Percentiles rank a stretch among this genome's conserved stretches.
Conservation (phyloP, 331 rosid species). For the Stylosanthes scabra region DNA sequence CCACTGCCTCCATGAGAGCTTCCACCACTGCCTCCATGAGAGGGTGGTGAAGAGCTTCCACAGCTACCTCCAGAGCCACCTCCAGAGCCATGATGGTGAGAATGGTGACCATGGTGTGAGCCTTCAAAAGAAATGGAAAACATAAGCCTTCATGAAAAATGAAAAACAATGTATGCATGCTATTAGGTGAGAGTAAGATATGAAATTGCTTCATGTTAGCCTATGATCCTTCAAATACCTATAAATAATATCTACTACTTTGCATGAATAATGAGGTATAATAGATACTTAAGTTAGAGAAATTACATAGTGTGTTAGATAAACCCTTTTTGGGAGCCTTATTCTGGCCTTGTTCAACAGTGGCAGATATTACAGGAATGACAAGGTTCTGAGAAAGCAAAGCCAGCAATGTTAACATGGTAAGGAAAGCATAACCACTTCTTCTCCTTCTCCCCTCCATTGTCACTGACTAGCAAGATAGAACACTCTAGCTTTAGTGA, state of each 20-base stretch:
- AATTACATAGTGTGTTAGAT: conserved; percentile 43
- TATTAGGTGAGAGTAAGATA: conserved; percentile 16
- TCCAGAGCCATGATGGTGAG: conserved; percentile 41
- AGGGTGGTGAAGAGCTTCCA: conserved; percentile 45
- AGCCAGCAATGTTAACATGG: conserved; percentile 56
- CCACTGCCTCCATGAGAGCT: conserved; percentile 35
- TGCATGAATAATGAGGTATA: conserved; percentile 23
- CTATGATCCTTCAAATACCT: conserved; percentile 26
- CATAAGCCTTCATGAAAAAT: conserved; percentile 5
- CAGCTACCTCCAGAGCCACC: conserved; percentile 40
- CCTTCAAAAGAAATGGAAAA: conserved; percentile 47
- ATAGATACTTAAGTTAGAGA: conserved; percentile 35
- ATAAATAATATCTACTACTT: not conserved
- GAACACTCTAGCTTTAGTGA: conserved; percentile 31
- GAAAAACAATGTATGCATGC: conserved; percentile 16
- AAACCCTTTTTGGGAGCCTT: conserved; percentile 55
- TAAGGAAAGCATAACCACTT: conserved; percentile 48
- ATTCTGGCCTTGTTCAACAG: conserved; percentile 60
- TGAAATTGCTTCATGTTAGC: conserved; percentile 21
- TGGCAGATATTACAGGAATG: conserved; percentile 55
- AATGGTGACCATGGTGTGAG: conserved; percentile 46
- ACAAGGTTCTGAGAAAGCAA: conserved; percentile 70
- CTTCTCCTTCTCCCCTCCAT: conserved; percentile 57
- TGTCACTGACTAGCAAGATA: conserved; percentile 26
- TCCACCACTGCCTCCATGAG: conserved; percentile 43